These are phyloP conservation scores for Bipolaris zeicola DNA, from an alignment of 2,329 filamentous ascomycete genomes.

Conservation along the genomic window DNA sequence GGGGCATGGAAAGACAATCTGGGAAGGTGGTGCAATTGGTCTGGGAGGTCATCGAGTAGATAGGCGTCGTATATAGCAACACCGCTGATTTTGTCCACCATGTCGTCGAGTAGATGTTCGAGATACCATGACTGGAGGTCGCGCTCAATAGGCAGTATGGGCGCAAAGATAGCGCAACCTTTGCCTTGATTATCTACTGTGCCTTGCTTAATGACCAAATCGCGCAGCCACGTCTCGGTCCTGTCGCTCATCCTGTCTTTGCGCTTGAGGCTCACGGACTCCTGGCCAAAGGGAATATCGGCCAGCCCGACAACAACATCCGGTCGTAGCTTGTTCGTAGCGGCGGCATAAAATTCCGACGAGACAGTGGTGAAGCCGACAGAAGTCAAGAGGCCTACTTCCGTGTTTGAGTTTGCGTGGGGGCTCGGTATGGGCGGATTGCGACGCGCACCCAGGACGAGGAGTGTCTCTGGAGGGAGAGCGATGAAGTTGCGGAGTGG, in stretches of 20 bases:
- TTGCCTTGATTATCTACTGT: slow-evolving; percentile 37
- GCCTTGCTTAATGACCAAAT: slow-evolving; percentile 61
- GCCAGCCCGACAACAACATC: slow-evolving; percentile 81
- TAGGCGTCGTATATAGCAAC: slow-evolving; percentile 80
- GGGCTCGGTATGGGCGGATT: slow-evolving; percentile 76
- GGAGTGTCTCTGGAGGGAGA: slow-evolving; percentile 67
- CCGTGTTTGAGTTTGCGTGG: slow-evolving; percentile 68
- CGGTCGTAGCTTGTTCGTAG: slow-evolving; percentile 69
- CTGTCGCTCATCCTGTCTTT: slow-evolving; percentile 83
- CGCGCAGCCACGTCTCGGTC: slow-evolving; percentile 79
- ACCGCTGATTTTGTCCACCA: slow-evolving; percentile 59
- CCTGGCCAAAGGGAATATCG: slow-evolving; percentile 68
- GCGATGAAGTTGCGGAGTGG: slow-evolving; percentile 78
- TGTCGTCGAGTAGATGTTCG: slow-evolving; percentile 70
- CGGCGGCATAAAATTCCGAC: slow-evolving; percentile 70
- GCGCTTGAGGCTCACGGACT: slow-evolving; percentile 69
- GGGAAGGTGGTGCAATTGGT: slow-evolving; percentile 66
- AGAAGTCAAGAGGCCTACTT: slow-evolving; percentile 80
- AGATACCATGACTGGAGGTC: slow-evolving; percentile 82
- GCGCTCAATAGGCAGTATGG: slow-evolving; percentile 75
- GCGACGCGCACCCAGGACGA: slow-evolving; percentile 78
- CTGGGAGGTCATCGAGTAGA: slow-evolving; percentile 70
- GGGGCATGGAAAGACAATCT: slow-evolving; percentile 75
- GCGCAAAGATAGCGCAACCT: slow-evolving; percentile 58
- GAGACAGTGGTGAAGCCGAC: slow-evolving; percentile 79